A percentile compares a stretch with the other conserved stretches of the same genome.
Conservation (phyloP, 2,329 filamentous ascomycete genomes). For the Xylaria multiplex region DNA sequence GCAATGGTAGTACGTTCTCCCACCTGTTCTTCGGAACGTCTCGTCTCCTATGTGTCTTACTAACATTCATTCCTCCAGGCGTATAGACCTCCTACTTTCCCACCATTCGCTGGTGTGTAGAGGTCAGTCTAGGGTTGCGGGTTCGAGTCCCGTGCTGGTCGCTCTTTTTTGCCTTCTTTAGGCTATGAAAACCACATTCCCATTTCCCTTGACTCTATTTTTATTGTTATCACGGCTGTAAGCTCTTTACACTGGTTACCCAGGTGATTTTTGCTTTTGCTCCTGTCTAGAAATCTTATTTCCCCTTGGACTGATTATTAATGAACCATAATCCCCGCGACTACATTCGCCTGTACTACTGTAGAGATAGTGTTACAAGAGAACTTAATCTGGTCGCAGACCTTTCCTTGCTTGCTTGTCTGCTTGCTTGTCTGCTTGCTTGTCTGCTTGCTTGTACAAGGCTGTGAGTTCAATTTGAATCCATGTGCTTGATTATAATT, state of each 20-base stretch:
- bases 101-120: conserved; percentile 11
- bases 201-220: background rate
- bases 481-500: too few relatives aligned
- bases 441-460: too few relatives aligned
- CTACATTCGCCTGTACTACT: too few relatives aligned
- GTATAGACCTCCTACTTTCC: conserved; percentile 49
- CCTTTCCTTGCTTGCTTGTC: too few relatives aligned
- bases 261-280: too few relatives aligned
- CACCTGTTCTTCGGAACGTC: background rate
- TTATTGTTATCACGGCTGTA: background rate
- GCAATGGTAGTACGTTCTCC: conserved; percentile 41
- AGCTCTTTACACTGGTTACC: too few relatives aligned
- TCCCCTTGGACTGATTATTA: background rate
- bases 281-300: background rate
- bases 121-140: conserved; percentile 50
- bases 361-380: too few relatives aligned
- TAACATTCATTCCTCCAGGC: conserved; percentile 17
- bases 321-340: too few relatives aligned
- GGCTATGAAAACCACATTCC: background rate
- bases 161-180: conserved; percentile 14
- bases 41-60: background rate
- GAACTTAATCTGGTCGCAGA: too few relatives aligned
- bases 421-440: too few relatives aligned
- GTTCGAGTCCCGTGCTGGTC: conserved; percentile 51
- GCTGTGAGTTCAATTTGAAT: too few relatives aligned